These are phyloP conservation scores for Erythrophleum ivorense DNA, from an alignment of 331 rosid genomes.

Conservation along the genomic window DNA sequence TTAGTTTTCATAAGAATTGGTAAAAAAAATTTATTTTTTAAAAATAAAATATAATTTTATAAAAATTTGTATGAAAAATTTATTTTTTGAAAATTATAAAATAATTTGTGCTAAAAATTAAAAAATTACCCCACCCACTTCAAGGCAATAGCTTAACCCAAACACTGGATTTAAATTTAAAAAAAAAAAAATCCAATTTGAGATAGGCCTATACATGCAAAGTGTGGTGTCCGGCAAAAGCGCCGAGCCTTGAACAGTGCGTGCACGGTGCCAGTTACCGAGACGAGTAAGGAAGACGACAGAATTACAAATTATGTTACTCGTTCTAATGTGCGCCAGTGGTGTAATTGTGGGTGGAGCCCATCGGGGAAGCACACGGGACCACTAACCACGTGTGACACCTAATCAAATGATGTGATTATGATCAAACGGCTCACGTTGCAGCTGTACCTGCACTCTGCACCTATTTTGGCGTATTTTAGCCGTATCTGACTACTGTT, in stretches of 20 bases:
- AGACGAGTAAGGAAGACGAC: not conserved
- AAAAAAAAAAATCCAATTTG: too few species aligned
- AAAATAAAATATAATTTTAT: too few species aligned
- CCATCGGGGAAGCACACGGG: slow-evolving; percentile 18
- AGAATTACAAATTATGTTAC: not conserved
- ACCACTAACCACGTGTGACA: slow-evolving; percentile 34
- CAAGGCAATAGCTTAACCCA: too few species aligned
- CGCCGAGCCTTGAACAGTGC: not conserved
- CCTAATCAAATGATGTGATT: not conserved
- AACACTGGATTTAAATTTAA: too few species aligned
- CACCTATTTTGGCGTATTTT: slow-evolving; percentile 19
- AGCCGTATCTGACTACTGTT: not conserved
- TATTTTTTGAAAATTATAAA: too few species aligned
- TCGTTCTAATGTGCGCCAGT: not conserved
- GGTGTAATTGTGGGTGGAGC: slow-evolving; percentile 19
- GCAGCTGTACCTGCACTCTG: slow-evolving; percentile 9
- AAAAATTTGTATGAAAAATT: too few species aligned
- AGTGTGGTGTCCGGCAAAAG: not conserved
- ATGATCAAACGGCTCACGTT: slow-evolving; percentile 19
- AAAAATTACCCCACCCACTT: too few species aligned
- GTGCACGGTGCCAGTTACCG: not conserved
- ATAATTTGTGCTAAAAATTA: too few species aligned
- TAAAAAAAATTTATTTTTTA: too few species aligned
- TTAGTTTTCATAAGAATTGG: too few species aligned
- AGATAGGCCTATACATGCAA: too few species aligned